Evolutionary conservation across 148 eudicot species (phyloP).

Genomic region (Talinum fruticosum): DNA sequence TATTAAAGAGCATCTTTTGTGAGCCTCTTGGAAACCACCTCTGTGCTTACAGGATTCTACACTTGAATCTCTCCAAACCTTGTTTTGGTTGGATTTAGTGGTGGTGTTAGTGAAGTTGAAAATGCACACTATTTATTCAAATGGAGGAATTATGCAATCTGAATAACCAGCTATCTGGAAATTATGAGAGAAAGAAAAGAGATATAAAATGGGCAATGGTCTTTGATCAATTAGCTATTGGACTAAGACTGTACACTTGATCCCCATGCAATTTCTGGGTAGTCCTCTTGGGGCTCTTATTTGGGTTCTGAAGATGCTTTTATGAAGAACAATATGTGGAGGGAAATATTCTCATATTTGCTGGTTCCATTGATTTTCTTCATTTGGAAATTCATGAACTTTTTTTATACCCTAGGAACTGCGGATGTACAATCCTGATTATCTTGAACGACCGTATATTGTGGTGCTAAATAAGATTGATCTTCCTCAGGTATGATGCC

Average conservation of each 20-base stretch:
- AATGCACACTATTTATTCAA: not conserved
- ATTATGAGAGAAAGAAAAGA: too few species aligned
- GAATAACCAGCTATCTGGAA: not conserved
- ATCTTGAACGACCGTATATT: conserved; percentile 82
- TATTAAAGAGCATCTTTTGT: too few species aligned
- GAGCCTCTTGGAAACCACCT: not conserved
- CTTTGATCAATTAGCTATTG: too few species aligned
- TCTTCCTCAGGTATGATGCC: conserved; percentile 66
- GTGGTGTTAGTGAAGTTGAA: not conserved
- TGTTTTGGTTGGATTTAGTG: not conserved
- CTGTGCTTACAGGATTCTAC: not conserved
- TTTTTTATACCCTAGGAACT: conserved; percentile 52
- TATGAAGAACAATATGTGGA: not conserved
- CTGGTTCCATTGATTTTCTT: not conserved
- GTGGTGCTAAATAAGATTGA: conserved; percentile 96
- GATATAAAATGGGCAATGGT: too few species aligned
- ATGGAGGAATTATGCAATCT: not conserved
- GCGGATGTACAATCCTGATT: conserved; percentile 96
- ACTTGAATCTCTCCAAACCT: too few species aligned
- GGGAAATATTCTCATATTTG: not conserved
- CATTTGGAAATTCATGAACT: not conserved
- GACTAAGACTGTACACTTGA: too few species aligned
- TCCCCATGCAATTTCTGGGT: too few species aligned
- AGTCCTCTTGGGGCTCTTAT: too few species aligned
- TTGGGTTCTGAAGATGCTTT: too few species aligned